Conservation (phyloP, 1,284 basidiomycete species). For the Leccinum proliferum region DNA sequence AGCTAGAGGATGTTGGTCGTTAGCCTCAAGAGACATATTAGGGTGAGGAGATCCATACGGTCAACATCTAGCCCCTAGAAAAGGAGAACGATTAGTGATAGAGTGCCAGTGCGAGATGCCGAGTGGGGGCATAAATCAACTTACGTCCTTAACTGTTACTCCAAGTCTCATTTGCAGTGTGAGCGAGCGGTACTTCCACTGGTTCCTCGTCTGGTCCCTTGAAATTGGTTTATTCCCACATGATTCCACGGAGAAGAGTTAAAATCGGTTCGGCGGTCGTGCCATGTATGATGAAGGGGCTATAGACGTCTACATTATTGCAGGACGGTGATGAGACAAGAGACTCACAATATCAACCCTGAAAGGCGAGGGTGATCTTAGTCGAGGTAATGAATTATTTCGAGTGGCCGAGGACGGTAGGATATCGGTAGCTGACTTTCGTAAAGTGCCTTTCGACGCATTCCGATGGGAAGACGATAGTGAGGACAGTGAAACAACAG, state of each 20-base stretch:
- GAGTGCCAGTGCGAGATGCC: background rate
- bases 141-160: background rate
- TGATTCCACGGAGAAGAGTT: background rate
- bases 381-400: conserved; percentile 17
- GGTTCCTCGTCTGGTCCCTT: conserved; percentile 7
- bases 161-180: background rate
- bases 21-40: background rate
- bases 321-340: background rate
- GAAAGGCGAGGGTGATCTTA: conserved; percentile 25
- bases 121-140: background rate
- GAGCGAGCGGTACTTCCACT: conserved; percentile 15
- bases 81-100: background rate
- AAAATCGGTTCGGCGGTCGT: conserved; percentile 22
- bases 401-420: background rate
- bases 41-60: background rate
- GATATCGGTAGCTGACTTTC: conserved; percentile 7
- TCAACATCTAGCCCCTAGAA: background rate
- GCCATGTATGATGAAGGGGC: conserved; percentile 30
- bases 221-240: background rate
- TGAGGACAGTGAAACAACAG: conserved; percentile 1
- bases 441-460: conserved; percentile 1
- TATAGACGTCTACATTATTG: conserved; percentile 11
- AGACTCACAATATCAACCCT: conserved; percentile 23
- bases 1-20: too few species aligned
- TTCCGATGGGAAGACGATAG: conserved; percentile 1